Evolutionary conservation across 371 early-diverging fungal species (phyloP), one percentile per base, ranked within the genome.

Genomic region (Mortierella sp.): DNA sequence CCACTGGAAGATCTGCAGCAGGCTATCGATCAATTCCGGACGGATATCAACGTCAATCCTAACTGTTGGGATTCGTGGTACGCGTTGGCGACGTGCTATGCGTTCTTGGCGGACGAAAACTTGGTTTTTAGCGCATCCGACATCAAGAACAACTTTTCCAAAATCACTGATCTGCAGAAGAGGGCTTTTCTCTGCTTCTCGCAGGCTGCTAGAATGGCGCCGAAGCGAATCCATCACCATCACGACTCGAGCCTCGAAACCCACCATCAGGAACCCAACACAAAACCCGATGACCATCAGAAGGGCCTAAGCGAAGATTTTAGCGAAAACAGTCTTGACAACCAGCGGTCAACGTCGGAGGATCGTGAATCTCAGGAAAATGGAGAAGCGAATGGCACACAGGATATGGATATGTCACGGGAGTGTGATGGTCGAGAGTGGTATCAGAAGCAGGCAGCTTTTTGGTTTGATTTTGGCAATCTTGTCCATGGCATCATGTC

Each of bases 121-220:
- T 60, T 93, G 39, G 81, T 82, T 8, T 90, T 89, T 84, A 91
- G 84, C 64, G 92, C 93, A 0, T 70, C 72, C 9, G 87, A 90
- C 39, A 88, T 93, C 48, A 67, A 57, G 21, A 73, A 70, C 1
- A 83, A 85, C 49, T 81, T 76, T 27, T 63, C 64, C 4, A 62
- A 82, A 11, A 90, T 93, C 19, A 79, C 82, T 1, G 82, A 81
- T 34, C 86, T 84, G 57, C 93, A 93, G 70, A 82, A 63, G 78
- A 87, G 87, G 61, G 72, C 78, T 4, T 67, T 62, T 31, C 58
- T 54, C 17, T 70, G 67, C 19, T 67, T 75, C 39, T 56, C 79
- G 0, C 72, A 76, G 39, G 76, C 76, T 3, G 70, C 60, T 26
- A 37, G 61, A 41, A 43, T 76, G 23, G 43, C 70, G 3, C 76